Conservation (phyloP, 306 rosid genomes). For the Spatholobus suberectus region DNA sequence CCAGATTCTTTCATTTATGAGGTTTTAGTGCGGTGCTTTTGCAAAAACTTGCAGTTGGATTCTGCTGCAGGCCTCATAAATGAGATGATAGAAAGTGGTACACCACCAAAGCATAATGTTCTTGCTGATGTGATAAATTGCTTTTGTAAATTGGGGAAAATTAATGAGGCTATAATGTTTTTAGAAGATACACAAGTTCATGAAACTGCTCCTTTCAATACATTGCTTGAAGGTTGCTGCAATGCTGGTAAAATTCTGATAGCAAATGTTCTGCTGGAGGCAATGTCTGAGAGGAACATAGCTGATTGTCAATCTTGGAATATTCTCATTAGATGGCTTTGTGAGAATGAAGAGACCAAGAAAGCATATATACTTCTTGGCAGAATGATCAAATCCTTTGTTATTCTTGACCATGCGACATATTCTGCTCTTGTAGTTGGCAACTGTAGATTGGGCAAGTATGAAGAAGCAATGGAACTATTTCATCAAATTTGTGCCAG, state of each 20-base stretch:
- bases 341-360: slow-evolving; percentile 62
- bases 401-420: slow-evolving; percentile 59
- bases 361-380: slow-evolving; percentile 68
- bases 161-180: slow-evolving; percentile 68
- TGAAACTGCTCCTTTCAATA: slow-evolving; percentile 73
- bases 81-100: slow-evolving; percentile 61
- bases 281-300: slow-evolving; percentile 63
- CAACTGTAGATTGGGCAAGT: slow-evolving; percentile 63
- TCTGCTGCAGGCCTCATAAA: slow-evolving; percentile 55
- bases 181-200: slow-evolving; percentile 62
- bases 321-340: slow-evolving; percentile 67
- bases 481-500: slow-evolving; percentile 47
- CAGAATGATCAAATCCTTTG: slow-evolving; percentile 66
- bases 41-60: slow-evolving; percentile 65
- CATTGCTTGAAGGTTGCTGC: slow-evolving; percentile 80
- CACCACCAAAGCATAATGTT: slow-evolving; percentile 38
- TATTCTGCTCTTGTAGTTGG: slow-evolving; percentile 79
- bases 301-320: slow-evolving; percentile 78
- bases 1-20: slow-evolving; percentile 56
- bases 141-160: slow-evolving; percentile 68
- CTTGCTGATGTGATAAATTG: slow-evolving; percentile 55
- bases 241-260: slow-evolving; percentile 51
- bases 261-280: slow-evolving; percentile 59
- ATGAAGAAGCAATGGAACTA: slow-evolving; percentile 63
- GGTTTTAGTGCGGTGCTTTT: slow-evolving; percentile 63